These are phyloP conservation scores for Blastobotrys attinorum DNA, from an alignment of 805 yeast genomes.

Conservation along the genomic window DNA sequence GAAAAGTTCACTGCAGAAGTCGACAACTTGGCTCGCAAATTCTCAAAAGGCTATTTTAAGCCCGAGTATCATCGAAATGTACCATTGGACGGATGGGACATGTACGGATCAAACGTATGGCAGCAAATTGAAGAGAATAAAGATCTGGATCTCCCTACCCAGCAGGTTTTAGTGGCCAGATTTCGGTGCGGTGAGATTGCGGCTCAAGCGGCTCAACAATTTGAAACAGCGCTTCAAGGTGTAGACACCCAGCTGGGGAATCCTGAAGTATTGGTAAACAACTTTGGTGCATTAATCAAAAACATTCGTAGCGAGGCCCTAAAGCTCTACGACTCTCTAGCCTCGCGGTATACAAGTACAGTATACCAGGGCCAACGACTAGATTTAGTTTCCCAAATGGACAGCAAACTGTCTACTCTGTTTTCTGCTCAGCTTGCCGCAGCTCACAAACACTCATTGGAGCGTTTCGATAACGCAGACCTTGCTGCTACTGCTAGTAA, in stretches of 20 bases:
- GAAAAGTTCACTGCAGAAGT: constrained; percentile 62
- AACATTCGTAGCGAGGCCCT: constrained; percentile 41
- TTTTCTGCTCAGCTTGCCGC: constrained; percentile 36
- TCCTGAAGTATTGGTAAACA: constrained; percentile 15
- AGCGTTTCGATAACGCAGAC: constrained; percentile 18
- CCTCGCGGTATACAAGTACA: constrained; percentile 60
- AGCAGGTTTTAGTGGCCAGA: constrained; percentile 88
- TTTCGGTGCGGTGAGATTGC: constrained; percentile 91
- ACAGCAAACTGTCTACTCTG: constrained; percentile 35
- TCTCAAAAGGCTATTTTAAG: constrained; percentile 53
- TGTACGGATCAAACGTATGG: constrained; percentile 90
- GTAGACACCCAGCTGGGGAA: constrained; percentile 16
- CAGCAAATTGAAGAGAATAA: constrained; percentile 86
- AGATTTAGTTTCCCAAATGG: constrained; percentile 42
- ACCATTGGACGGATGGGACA: constrained; percentile 94
- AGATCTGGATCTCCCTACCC: constrained; percentile 94
- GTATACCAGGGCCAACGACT: constrained; percentile 61
- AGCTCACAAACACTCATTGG: constrained; percentile 31
- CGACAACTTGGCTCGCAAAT: constrained; percentile 52
- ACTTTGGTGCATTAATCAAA: constrained; percentile 37
- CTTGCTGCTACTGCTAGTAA: constrained; percentile 2
- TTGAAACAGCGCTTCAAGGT: constrained; percentile 28
- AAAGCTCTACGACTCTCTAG: constrained; percentile 54
- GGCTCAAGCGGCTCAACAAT: constrained; percentile 40
- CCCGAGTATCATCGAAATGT: constrained; percentile 71